Base-by-base conservation (phyloP, 2,329 filamentous ascomycete species). In the Tympanopsis confertula region DNA sequence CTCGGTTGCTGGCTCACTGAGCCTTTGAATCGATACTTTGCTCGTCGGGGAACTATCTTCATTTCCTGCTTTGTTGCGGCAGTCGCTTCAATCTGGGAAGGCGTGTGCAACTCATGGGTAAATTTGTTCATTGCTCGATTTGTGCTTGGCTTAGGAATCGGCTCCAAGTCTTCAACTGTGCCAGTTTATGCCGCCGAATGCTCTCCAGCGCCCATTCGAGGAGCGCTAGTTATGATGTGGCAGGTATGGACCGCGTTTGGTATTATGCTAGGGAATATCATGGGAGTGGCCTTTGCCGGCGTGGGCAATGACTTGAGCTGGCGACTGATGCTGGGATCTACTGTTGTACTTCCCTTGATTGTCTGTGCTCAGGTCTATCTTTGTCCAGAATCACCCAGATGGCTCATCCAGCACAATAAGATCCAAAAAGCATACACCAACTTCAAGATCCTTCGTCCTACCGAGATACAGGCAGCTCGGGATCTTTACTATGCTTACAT, bases 351-450 rank as follows among this genome's bases (percentile, higher is more conserved):
- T 10, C 24, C 24, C 10, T 10, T 28, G 10, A 10, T 28, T n/a
- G 24, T 28, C n/a, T 10, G 10, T 28, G 24, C 24, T 28, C 10
- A 10, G n/a, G 30, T 80, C 19, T 82, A 62, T 44, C 66, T 78
- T 44, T 79, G 74, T 44, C 76, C 76, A 0, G 75, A 81, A 48
- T 78, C 73, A 2, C 76, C 78, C 2, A 66, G 76, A 38, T 83
- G 77, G 76, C 71, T 67, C 39, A 71, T 82, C 53, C 78, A 78
- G 51, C 79, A 78, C 48, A 63, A 63, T 12, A 62, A 61, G 37
- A 68, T 76, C 46, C 42, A 42, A 3, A 57, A 72, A 35, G 77
- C 78, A 2, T 79, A 69, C 51, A 47, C 57, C 12, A 76, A 74
- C 3, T 63, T 82, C 1, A 55, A 66, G 12, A 60, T 61, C 5